Percentiles rank a stretch among this genome's conserved stretches.
Evolutionary conservation across 2,329 filamentous ascomycete genomes (phyloP).

Genomic region (Ophiostoma quercus): DNA sequence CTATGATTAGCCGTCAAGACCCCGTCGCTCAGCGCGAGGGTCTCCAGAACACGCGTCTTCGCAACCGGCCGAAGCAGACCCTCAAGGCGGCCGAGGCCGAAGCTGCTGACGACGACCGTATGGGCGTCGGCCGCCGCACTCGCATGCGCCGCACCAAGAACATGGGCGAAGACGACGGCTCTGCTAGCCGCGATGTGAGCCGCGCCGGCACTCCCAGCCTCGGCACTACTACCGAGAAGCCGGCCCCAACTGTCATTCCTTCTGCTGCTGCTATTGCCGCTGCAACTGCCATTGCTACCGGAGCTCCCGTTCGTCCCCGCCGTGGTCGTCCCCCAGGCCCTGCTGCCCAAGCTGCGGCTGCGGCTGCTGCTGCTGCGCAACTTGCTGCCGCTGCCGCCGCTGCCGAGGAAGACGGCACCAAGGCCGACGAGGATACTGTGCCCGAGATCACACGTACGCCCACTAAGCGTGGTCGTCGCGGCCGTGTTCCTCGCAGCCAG

Average conservation of each 20-base stretch:
- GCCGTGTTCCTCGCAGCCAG: conserved; percentile 24
- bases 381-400: not conserved
- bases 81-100: conserved; percentile 53
- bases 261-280: conserved; percentile 33
- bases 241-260: conserved; percentile 38
- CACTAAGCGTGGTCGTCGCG: conserved; percentile 25
- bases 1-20: conserved; percentile 55
- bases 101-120: conserved; percentile 36
- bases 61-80: conserved; percentile 54
- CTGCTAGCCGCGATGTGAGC: conserved; percentile 45
- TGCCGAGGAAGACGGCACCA: conserved; percentile 8
- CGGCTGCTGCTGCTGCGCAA: conserved; percentile 14
- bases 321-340: conserved; percentile 20
- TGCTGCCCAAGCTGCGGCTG: conserved; percentile 11
- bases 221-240: conserved; percentile 29
- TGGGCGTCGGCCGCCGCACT: conserved; percentile 49
- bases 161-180: conserved; percentile 45
- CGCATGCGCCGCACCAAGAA: conserved; percentile 39
- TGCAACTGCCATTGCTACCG: conserved; percentile 31
- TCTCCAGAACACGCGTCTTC: conserved; percentile 49
- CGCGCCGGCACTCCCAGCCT: conserved; percentile 47
- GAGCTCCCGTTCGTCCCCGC: conserved; percentile 16
- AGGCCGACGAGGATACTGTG: conserved; percentile 10
- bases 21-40: conserved; percentile 53
- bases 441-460: not conserved